These are phyloP conservation scores for Lasiodiplodia theobromae DNA, from an alignment of 2,329 filamentous ascomycete genomes.

Conservation along the genomic window DNA sequence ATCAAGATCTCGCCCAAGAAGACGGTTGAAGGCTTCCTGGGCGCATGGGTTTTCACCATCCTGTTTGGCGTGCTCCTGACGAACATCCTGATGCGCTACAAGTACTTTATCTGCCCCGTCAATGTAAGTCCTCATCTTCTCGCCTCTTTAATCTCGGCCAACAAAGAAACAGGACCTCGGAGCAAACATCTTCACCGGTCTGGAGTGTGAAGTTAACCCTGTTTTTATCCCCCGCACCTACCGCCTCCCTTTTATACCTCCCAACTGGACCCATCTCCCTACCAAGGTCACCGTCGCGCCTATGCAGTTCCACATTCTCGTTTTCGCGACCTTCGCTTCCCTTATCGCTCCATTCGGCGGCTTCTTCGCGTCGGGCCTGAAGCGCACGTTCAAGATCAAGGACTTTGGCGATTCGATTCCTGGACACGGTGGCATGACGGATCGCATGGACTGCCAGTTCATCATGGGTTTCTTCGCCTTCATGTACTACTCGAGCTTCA, in stretches of 20 bases:
- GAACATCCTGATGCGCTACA: slow-evolving; percentile 84
- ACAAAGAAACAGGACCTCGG: slow-evolving; percentile 71
- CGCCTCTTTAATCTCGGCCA: slow-evolving; percentile 1
- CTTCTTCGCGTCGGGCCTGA: slow-evolving; percentile 96
- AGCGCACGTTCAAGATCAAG: slow-evolving; percentile 99
- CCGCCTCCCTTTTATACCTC: slow-evolving; percentile 63
- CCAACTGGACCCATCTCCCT: slow-evolving; percentile 74
- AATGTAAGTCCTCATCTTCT: slow-evolving; percentile 62
- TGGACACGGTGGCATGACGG: slow-evolving; percentile 96
- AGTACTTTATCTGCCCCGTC: slow-evolving; percentile 98
- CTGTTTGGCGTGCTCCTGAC: slow-evolving; percentile 83
- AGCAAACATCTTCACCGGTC: slow-evolving; percentile 88
- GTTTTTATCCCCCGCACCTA: slow-evolving; percentile 85
- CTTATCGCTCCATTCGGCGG: slow-evolving; percentile 97
- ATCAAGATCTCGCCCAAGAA: slow-evolving; percentile 99
- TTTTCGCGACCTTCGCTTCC: slow-evolving; percentile 91
- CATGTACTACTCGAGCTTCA: slow-evolving; percentile 98
- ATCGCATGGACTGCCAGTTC: slow-evolving; percentile 99
- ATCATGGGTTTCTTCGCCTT: slow-evolving; percentile 99
- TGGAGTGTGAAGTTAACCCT: slow-evolving; percentile 89
- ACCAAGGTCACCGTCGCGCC: slow-evolving; percentile 79
- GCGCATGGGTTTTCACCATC: slow-evolving; percentile 94
- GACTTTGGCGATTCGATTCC: slow-evolving; percentile 99
- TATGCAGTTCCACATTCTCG: slow-evolving; percentile 91
- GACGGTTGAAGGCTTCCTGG: slow-evolving; percentile 97